Base-by-base conservation (phyloP, 2,329 filamentous ascomycete species). In the Chrysoporthe puriensis region DNA sequence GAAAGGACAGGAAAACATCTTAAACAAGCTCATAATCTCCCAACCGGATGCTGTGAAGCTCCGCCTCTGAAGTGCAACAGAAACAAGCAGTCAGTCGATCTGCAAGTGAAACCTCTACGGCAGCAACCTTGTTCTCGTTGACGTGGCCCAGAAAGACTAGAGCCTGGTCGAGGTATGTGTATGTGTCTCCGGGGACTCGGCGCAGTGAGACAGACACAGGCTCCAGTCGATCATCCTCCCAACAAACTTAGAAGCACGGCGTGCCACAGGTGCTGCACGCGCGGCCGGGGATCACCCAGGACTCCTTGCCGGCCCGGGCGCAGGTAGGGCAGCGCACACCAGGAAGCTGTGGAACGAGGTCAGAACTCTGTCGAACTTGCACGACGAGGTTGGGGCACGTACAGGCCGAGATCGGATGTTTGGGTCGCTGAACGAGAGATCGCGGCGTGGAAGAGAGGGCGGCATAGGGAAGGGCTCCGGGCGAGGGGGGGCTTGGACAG, bases 261-360 rank as follows among this genome's bases (percentile, higher is more conserved):
- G 83, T 84, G 62, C 84, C 83, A 74, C 84, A 86, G 71, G 83
- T 81, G 43, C 81, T 80, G 72, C 85, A 87, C 62, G 77, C 77
- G 66, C 82, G 80, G 63, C 85, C 85, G 43, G 83, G 84, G 69
- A 86, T 84, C 34, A 87, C 85, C 85, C 85, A 87, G 56, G 84
- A 82, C 72, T 86, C 85, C 69, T 82, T 78, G 68, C 85, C 85
- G 58, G 79, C 77, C 54, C 77, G 73, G 62, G 80, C 79, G 71
- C 85, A 87, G 4, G 80, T 85, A 60, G 84, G 83, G 73, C 85
- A 87, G 72, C 80, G 78, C 36, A 85, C 83, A 11, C 85, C 85
- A 4, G 84, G 81, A 68, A 85, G 80, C 75, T 79, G 69, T 67
- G 62, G 42, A 58, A 32, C 58, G 64, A 43, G 42, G 52, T 58